Conservation (phyloP, 139 green algal species). For the Closterium sp. region DNA sequence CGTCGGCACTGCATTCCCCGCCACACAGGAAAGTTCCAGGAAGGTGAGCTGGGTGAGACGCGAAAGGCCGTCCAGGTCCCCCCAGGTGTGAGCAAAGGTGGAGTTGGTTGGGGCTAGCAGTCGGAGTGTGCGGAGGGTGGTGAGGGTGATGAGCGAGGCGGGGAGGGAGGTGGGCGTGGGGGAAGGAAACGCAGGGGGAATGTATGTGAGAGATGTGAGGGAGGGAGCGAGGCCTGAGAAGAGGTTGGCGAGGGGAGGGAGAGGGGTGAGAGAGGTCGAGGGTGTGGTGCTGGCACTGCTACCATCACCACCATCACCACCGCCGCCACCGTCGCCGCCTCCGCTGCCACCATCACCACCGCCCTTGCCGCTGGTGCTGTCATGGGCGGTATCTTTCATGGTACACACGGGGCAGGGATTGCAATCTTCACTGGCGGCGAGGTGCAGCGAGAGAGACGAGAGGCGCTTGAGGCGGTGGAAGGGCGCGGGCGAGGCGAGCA, state of each 20-base stretch:
- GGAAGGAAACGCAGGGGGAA: not conserved
- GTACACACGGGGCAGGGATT: too few species aligned
- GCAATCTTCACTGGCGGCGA: not conserved
- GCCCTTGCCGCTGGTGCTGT: not conserved
- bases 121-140: not conserved
- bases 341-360: too few species aligned
- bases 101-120: not conserved
- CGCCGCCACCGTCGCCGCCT: too few species aligned
- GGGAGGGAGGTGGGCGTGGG: not conserved
- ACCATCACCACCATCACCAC: too few species aligned
- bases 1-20: not conserved
- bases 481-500: not conserved
- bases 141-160: not conserved
- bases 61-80: not conserved
- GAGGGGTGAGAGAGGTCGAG: not conserved
- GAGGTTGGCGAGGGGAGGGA: not conserved
- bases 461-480: not conserved
- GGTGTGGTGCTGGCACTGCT: not conserved
- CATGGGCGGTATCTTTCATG: not conserved
- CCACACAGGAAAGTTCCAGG: not conserved
- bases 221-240: not conserved
- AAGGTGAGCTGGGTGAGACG: not conserved
- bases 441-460: not conserved
- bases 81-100: not conserved
- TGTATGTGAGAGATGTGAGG: not conserved